Base-by-base conservation (phyloP, 352 stramenopile genomes). In the Globisporangium recalcitrans region DNA sequence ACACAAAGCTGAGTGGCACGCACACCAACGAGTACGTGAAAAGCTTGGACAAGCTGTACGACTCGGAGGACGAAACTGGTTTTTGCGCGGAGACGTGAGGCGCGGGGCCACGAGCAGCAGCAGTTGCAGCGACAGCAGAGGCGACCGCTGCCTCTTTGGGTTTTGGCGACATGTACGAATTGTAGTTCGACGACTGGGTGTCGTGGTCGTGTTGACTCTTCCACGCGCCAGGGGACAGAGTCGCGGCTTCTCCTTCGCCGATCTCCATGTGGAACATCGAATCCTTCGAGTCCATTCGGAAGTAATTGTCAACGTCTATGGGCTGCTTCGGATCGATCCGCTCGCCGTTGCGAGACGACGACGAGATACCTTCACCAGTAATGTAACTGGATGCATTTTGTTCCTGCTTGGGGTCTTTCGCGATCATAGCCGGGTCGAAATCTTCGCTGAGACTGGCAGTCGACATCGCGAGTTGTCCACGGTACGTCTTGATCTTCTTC, bases 401-500 rank as follows among this genome's bases (percentile, higher is more conserved):
- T n/a, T 63, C 64, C 29, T 51, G 14, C 24, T 62, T 53, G 22
- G n/a, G 47, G 22, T 44, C 59, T 2, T 61, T 59, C 6, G 53
- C 24, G 1, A 58, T 42, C 13, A 63, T 46, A 21, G 46, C 63
- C n/a, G 59, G 42, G n/a, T 67, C 55, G 24, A 40, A 40, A 11
- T 70, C 69, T 10, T 88, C 78, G 29, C 62, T 75, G 5, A 78
- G 69, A 9, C 72, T 75, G 13, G 67, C 73, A 14, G 71, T 80
- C 29, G 75, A 77, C 22, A 68, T 58, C 2, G 69, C 61, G 26
- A 67, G 70, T 62, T 88, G 78, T 19, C 71, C 72, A 9, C 64
- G 53, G 48, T 72, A 64, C 52, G 84, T 58, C 61, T 87, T 89
- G 9, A 91, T 57, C 56, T 82, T 92, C 71, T 95, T 93, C 69